Percentiles rank a stretch among this genome's conserved stretches.
phyloP scores from a whole-genome alignment of 768 basidiomycete genomes.

The Pisolithus albus region DNA sequence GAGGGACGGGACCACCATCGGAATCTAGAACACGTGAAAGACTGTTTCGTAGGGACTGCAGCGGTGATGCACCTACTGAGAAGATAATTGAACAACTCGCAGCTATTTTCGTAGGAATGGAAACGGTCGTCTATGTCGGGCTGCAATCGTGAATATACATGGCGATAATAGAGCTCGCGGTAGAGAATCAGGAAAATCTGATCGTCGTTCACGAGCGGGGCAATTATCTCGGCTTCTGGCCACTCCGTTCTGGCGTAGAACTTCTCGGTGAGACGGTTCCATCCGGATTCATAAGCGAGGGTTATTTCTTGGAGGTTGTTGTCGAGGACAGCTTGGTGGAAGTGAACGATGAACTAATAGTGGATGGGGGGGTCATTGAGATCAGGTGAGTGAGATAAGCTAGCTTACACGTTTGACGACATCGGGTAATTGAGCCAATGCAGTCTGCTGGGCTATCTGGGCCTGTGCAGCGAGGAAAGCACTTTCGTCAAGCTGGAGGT shows the following conservation, averaged over 20 bases:
- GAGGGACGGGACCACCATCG: constrained; percentile 77
- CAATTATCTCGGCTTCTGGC: constrained; percentile 95
- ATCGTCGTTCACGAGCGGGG: constrained; percentile 91
- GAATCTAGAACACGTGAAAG: constrained; percentile 51
- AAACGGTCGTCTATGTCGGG: constrained; percentile 97
- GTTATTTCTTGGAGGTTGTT: constrained; percentile 91
- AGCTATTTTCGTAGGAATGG: constrained; percentile 96
- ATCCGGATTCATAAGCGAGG: constrained; percentile 91
- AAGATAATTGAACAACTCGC: constrained; percentile 96
- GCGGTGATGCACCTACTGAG: constrained; percentile 54
- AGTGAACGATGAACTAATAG: constrained; percentile 84
- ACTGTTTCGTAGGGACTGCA: neutral
- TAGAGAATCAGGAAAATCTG: constrained; percentile 96
- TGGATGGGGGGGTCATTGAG: neutral
- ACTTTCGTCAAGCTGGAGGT: constrained; percentile 65
- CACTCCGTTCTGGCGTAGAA: constrained; percentile 92
- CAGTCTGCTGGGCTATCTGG: constrained; percentile 77
- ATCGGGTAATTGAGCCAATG: constrained; percentile 79
- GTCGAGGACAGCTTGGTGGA: constrained; percentile 86
- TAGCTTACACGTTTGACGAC: constrained; percentile 73
- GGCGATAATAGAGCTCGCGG: constrained; percentile 91
- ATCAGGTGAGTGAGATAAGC: neutral
- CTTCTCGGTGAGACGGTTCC: constrained; percentile 96
- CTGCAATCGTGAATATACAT: constrained; percentile 91
- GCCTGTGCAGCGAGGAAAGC: constrained; percentile 70